phyloP scores from a whole-genome alignment of 2,329 filamentous ascomycete genomes.

The Colletotrichum sp. region DNA sequence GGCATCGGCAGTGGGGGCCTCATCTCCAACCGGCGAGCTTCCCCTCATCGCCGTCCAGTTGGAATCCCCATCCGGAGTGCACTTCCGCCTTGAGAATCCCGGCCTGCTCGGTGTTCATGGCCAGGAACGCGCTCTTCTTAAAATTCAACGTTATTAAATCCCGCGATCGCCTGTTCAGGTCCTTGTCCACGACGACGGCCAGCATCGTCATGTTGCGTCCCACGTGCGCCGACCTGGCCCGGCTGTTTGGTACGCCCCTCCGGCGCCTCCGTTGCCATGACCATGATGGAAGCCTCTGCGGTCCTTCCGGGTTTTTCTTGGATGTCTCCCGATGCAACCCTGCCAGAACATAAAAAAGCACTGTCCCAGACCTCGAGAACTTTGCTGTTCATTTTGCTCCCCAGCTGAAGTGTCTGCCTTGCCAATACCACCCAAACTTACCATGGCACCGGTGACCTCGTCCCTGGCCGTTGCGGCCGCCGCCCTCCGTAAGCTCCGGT shows the following conservation, averaged over 20 bases:
- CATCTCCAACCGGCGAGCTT: neutral
- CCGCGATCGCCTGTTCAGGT: neutral
- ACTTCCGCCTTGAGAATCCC: neutral
- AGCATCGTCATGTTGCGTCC: neutral
- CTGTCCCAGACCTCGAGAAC: neutral
- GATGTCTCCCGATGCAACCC: neutral
- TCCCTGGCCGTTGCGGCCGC: slow-evolving; percentile 9
- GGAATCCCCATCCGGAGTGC: neutral
- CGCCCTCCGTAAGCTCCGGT: neutral
- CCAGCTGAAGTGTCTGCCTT: neutral
- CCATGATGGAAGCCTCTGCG: neutral
- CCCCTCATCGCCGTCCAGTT: neutral
- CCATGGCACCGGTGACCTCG: neutral
- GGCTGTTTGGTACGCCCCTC: neutral
- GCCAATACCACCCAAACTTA: neutral
- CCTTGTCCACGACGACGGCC: neutral
- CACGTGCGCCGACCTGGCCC: neutral
- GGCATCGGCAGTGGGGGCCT: neutral
- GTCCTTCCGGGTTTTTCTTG: neutral
- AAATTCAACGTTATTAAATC: neutral
- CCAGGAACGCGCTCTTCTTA: neutral
- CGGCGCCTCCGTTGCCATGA: neutral
- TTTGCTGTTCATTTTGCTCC: neutral
- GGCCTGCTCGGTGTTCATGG: neutral
- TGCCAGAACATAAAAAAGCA: neutral